phyloP scores from a whole-genome alignment of 1,284 basidiomycete species.

The Ganoderma sinense region DNA sequence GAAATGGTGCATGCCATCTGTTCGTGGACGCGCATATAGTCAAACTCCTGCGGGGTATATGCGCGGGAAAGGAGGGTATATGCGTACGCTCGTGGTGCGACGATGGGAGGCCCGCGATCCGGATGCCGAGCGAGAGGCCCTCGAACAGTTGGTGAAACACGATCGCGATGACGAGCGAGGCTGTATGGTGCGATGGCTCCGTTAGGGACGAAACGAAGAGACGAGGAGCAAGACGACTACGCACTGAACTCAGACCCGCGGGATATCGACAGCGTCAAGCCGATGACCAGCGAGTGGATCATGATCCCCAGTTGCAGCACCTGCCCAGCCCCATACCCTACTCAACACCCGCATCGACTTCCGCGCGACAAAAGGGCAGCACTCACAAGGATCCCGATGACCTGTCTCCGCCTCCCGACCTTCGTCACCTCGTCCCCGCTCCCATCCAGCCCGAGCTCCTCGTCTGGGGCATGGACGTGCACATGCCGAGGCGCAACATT shows the following conservation, averaged over 20 bases:
- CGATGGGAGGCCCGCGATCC: constrained; percentile 71
- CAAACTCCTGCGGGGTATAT: not conserved
- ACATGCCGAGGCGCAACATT: not conserved
- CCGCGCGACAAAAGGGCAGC: not conserved
- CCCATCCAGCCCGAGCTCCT: constrained; percentile 29
- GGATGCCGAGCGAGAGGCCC: constrained; percentile 78
- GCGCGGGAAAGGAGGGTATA: constrained; percentile 17
- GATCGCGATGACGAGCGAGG: constrained; percentile 75
- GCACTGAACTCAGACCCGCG: constrained; percentile 73
- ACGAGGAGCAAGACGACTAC: constrained; percentile 37
- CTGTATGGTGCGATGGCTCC: constrained; percentile 44
- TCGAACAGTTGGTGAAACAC: constrained; percentile 85
- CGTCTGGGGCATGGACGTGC: constrained; percentile 15
- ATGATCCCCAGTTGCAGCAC: constrained; percentile 82
- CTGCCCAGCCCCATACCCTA: constrained; percentile 41
- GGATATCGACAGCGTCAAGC: constrained; percentile 73
- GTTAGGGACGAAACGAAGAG: constrained; percentile 13
- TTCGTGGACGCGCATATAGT: not conserved
- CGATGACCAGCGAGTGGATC: constrained; percentile 84
- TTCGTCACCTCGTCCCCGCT: constrained; percentile 37
- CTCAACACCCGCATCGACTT: not conserved
- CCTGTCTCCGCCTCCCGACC: constrained; percentile 62
- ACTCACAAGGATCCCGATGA: constrained; percentile 69
- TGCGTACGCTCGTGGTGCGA: constrained; percentile 34
- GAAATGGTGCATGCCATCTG: constrained; percentile 27